phyloP scores from a whole-genome alignment of 139 green algal genomes.

The Auxenochlorella pyrenoidosa region DNA sequence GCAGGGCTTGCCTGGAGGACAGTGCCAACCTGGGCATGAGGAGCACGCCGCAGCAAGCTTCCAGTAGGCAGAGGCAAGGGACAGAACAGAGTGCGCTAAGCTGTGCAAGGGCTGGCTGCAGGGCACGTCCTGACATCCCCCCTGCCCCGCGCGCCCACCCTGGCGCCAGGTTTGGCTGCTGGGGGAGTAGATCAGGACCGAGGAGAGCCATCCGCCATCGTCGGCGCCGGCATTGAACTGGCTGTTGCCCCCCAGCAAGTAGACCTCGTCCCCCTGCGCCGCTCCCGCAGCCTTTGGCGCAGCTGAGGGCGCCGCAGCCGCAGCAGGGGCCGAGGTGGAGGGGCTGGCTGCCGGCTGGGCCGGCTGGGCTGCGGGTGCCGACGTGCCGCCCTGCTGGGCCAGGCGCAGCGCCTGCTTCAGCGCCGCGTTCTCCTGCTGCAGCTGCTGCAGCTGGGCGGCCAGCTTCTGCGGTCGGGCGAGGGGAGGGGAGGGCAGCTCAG shows the following conservation, averaged over 20 bases:
- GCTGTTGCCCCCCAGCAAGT: slow-evolving; percentile 44
- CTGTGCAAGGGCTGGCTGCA: no score
- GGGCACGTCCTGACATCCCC: no score
- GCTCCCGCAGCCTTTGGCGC: neutral
- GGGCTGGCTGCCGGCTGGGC: neutral
- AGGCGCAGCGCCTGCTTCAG: neutral
- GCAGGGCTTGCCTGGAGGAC: no score
- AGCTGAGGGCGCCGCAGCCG: neutral
- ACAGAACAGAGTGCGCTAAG: no score
- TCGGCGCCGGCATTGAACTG: neutral
- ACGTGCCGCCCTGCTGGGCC: neutral
- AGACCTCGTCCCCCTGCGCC: slow-evolving; percentile 34
- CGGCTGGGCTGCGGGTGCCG: neutral
- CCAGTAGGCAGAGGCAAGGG: no score
- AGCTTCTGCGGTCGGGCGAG: neutral
- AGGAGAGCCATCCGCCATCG: slow-evolving; percentile 33
- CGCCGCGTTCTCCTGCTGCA: slow-evolving; percentile 11
- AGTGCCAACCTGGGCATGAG: no score
- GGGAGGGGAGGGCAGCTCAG: neutral
- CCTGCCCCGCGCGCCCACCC: neutral
- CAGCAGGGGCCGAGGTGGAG: neutral
- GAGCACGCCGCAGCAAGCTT: no score
- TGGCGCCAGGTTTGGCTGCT: neutral
- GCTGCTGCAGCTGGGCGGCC: neutral
- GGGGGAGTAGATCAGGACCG: slow-evolving; percentile 34